These are phyloP conservation scores for Mollisiaceae sp. DNA, from an alignment of 2,329 filamentous ascomycete genomes.

Conservation along the genomic window DNA sequence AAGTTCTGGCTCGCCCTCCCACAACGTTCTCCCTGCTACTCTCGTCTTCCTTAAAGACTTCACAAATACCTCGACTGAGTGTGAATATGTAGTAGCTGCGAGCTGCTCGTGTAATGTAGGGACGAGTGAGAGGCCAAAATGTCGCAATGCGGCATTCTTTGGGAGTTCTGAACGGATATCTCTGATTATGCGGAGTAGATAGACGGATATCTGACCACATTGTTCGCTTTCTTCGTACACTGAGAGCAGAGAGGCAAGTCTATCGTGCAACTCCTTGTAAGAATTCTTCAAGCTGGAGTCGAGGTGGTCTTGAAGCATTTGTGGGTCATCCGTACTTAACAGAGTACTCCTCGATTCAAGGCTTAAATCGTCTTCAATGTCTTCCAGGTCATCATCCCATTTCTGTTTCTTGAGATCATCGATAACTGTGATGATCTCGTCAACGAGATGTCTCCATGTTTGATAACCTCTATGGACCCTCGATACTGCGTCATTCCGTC, in stretches of 20 bases:
- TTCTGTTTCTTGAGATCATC: conserved; percentile 68
- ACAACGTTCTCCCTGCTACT: conserved; percentile 70
- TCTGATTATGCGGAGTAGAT: conserved; percentile 74
- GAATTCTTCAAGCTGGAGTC: conserved; percentile 60
- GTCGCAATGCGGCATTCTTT: conserved; percentile 51
- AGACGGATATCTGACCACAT: conserved; percentile 62
- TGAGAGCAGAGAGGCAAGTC: conserved; percentile 57
- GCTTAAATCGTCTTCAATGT: conserved; percentile 75
- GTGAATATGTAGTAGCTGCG: conserved; percentile 55
- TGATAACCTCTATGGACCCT: conserved; percentile 67
- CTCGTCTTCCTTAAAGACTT: conserved; percentile 50
- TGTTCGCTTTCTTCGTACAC: conserved; percentile 51
- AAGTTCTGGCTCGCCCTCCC: conserved; percentile 78
- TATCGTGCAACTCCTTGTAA: conserved; percentile 62
- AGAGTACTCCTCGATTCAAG: conserved; percentile 69
- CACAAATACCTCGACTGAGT: conserved; percentile 55
- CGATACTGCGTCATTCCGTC: conserved; percentile 70
- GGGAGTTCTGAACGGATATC: conserved; percentile 74
- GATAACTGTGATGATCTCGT: conserved; percentile 66
- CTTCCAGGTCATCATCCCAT: conserved; percentile 75
- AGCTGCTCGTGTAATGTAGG: conserved; percentile 68
- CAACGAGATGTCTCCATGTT: conserved; percentile 76
- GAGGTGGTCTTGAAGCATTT: conserved; percentile 63
- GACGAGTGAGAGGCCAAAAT: conserved; percentile 66
- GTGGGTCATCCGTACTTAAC: conserved; percentile 75